phyloP scores from a whole-genome alignment of 2,329 filamentous ascomycete genomes.

The Gyromitra esculenta region DNA sequence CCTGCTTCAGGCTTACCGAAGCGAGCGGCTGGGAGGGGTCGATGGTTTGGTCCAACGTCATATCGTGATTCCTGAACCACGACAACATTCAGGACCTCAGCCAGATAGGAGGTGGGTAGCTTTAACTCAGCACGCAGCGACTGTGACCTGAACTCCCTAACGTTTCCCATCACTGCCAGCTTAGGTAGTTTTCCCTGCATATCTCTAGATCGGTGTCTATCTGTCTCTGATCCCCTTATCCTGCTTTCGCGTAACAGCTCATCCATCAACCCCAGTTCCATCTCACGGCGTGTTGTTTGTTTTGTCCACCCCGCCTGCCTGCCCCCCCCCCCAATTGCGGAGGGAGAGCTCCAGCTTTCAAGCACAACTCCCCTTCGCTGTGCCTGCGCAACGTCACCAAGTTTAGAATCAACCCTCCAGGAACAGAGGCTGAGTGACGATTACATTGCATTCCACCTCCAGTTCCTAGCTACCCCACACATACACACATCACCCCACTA shows the following conservation, averaged over 20 bases:
- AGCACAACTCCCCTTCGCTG: conserved; percentile 21
- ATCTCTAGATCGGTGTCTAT: conserved; percentile 24
- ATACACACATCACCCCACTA: conserved; percentile 15
- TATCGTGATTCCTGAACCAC: conserved; percentile 44
- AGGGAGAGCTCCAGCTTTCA: conserved; percentile 6
- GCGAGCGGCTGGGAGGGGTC: conserved; percentile 38
- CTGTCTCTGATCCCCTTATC: conserved; percentile 39
- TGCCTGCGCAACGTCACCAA: conserved; percentile 41
- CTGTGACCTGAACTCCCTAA: conserved; percentile 13
- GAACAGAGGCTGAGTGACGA: conserved; percentile 50
- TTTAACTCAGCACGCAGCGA: conserved; percentile 36
- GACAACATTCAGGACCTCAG: conserved; percentile 39
- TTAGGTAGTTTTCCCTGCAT: conserved; percentile 32
- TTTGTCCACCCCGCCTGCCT: conserved; percentile 26
- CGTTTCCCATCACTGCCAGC: conserved; percentile 16
- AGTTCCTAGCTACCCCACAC: conserved; percentile 33
- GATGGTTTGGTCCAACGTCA: conserved; percentile 43
- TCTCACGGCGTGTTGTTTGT: conserved; percentile 44
- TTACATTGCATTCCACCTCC: background rate
- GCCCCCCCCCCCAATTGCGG: conserved; percentile 5
- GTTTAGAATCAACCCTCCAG: conserved; percentile 36
- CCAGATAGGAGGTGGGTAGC: conserved; percentile 37
- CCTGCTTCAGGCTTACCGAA: conserved; percentile 30
- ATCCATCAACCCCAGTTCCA: conserved; percentile 34
- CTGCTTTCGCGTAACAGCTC: conserved; percentile 36